Evolutionary conservation across 192 early-diverging fungal species (phyloP), one percentile per base, ranked within the genome.

Genomic region (Oehlia diaphana): DNA sequence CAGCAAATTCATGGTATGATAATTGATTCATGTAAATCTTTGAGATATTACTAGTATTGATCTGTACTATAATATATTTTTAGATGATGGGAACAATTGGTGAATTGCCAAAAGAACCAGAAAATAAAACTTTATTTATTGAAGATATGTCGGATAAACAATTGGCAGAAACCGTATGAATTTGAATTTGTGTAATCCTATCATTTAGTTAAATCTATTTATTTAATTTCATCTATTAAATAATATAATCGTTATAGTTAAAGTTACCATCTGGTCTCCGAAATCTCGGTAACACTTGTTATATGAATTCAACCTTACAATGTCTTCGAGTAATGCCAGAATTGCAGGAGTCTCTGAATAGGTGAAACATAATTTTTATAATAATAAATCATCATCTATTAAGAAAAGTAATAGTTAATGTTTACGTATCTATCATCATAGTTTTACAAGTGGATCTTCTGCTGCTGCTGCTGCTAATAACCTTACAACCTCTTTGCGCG

Each of bases 81-180:
- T 81, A 86, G 96, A 97, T 99, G 96, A 96, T 98, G 94, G 98
- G 98, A 47, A 96, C 96, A 4, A 93, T 91, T 8, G 96, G 95
- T 58, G 98, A 97, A 85, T 86, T 97, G n/a, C 93, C 95, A 23
- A 95, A 94, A 79, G 92, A 90, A 2, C 96, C 96, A 5, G 78
- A 77, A 35, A 85, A 93, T 76, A 88, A 88, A 44, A 86, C 87
- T 19, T 81, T 90, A 47, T 99, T 99, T 82, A 82, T 96, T 50
- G 98, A 99, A 84, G 96, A 97, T 77, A 95, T 99, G 94, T 89
- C 95, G 3, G 96, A 97, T 75, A 86, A 88, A 50, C 89, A 98
- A 81, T 81, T 96, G 61, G 92, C 94, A 0, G 88, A 96, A 82
- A 95, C 96, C 14, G 94, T 95, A 87, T 80, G 86, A 5, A 39